phyloP scores from a whole-genome alignment of 768 basidiomycete species.

The Russula brevipes region DNA sequence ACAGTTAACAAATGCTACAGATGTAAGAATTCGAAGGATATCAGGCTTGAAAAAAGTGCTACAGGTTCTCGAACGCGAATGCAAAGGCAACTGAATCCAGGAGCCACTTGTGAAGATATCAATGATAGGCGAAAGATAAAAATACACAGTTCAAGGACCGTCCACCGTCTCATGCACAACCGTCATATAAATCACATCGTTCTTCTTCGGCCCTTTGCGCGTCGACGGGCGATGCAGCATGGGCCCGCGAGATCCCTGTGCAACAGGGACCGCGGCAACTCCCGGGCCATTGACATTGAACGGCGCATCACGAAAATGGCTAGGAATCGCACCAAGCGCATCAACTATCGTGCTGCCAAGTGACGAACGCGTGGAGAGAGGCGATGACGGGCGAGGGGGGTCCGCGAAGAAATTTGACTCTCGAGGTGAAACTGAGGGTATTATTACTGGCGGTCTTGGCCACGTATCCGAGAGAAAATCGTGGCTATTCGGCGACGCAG shows the following conservation, averaged over 20 bases:
- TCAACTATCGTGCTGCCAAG: constrained; percentile 19
- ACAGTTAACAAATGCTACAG: constrained; percentile 17
- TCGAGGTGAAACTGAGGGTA: background rate
- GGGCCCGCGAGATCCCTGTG: background rate
- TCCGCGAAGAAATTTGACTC: background rate
- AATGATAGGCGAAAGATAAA: background rate
- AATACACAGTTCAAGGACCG: background rate
- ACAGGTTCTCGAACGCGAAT: constrained; percentile 16
- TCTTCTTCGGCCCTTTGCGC: constrained; percentile 9
- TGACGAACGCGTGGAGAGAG: constrained; percentile 9
- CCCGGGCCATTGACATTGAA: constrained; percentile 2
- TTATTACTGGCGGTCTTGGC: constrained; percentile 8
- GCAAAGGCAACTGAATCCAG: background rate
- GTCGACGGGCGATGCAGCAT: constrained; percentile 1
- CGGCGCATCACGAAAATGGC: constrained; percentile 14
- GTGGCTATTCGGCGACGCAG: constrained; percentile 4
- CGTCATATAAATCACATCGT: constrained; percentile 21
- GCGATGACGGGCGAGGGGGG: constrained; percentile 9
- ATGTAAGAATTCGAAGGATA: constrained; percentile 11
- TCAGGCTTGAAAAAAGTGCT: constrained; percentile 13
- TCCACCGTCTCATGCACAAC: constrained; percentile 21
- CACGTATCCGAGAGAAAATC: constrained; percentile 14
- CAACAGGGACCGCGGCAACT: background rate
- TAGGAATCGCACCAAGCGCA: constrained; percentile 18
- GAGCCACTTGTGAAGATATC: background rate